Base-by-base conservation (phyloP, 2,329 filamentous ascomycete species). In the Pseudogymnoascus sp. region DNA sequence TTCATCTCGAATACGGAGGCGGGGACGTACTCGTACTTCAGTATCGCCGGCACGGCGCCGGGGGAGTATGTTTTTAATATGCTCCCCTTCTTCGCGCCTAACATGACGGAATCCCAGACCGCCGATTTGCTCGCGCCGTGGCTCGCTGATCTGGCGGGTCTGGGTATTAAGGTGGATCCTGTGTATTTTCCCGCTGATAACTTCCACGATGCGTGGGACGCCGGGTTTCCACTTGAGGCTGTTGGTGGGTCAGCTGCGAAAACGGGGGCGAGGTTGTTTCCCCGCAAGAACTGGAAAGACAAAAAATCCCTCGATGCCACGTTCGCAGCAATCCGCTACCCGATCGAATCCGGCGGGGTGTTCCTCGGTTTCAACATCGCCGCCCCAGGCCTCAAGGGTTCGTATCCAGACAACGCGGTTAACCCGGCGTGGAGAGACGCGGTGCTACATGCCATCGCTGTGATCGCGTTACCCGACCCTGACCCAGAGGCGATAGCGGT, bases 181-280 rank as follows among this genome's bases (percentile, higher is more conserved):
- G 74, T 0, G 69, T 74, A 52, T 77, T 78, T 60, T 15, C 63
- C 58, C 29, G 66, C 64, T 25, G 60, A 60, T 12, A 64, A 60
- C 29, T 64, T 69, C 35, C 63, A 63, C 27, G 45, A 55, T 9
- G 72, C 74, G 4, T 80, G 77, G 71, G 67, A 69, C n/a, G 70
- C 72, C 59, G 73, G 72, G 60, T 80, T 79, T 66, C 76, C 75
- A 3, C 67, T 70, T 12, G 74, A 76, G 61, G 63, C 63, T 12
- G 71, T 74, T 37, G 73, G 72, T 1, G 68, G 65, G 12, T 66
- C 66, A 5, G 65, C 66, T 7, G 64, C 72, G 1, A 70, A 71
- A 15, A 73, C 72, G 1, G 76, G 70, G 3, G 77, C 72, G 12
- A 75, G 77, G 5, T 70, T 79, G 5, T 73, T 79, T 27, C 77